phyloP scores from a whole-genome alignment of 2,329 filamentous ascomycete species.

The Amauroascus niger region DNA sequence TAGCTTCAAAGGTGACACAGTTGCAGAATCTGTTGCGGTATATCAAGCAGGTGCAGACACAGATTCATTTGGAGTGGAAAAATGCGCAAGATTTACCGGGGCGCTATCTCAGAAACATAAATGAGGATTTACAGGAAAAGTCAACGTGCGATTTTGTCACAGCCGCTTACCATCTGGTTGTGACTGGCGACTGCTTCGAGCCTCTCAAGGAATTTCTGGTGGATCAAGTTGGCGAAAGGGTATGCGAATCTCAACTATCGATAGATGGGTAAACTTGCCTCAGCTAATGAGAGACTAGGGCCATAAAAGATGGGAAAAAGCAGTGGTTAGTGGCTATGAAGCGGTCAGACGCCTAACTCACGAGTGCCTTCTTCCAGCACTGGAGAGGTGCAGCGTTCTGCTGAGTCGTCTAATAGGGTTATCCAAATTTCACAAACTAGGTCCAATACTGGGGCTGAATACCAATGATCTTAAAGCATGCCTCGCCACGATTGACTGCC shows the following conservation, averaged over 20 bases:
- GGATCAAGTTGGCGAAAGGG: conserved; percentile 69
- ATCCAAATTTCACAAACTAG: conserved; percentile 64
- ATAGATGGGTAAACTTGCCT: too few species aligned
- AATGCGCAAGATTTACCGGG: conserved; percentile 68
- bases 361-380: conserved; percentile 76
- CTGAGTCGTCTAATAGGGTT: conserved; percentile 75
- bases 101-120: conserved; percentile 67
- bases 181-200: conserved; percentile 69
- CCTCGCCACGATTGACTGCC: conserved; percentile 60
- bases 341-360: conserved; percentile 69
- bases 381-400: conserved; percentile 73
- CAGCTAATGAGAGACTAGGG: conserved; percentile 45
- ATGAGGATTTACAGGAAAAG: conserved; percentile 62
- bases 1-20: conserved; percentile 78
- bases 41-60: conserved; percentile 65
- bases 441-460: conserved; percentile 57
- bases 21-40: conserved; percentile 81
- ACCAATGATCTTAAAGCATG: conserved; percentile 51
- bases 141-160: conserved; percentile 58
- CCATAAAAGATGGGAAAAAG: conserved; percentile 91
- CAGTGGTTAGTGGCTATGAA: conserved; percentile 66
- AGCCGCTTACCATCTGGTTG: conserved; percentile 71
- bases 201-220: conserved; percentile 79
- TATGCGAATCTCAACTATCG: conserved; percentile 37
- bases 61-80: conserved; percentile 74